These are phyloP conservation scores for Tolypocladium inflatum DNA, from an alignment of 2,329 filamentous ascomycete genomes.

Conservation along the genomic window DNA sequence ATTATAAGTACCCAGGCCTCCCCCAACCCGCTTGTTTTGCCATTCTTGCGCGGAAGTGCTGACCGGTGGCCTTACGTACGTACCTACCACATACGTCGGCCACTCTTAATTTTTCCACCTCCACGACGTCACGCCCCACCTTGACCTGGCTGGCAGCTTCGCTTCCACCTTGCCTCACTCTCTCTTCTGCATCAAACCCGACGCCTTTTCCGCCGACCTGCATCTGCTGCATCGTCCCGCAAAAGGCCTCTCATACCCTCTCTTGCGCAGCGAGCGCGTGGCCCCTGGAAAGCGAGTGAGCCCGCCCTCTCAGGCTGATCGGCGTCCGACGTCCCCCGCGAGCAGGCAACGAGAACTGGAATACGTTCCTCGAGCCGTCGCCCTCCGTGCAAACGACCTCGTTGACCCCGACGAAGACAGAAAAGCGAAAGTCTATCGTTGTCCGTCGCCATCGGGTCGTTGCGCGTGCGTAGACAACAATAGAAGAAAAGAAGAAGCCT, in stretches of 20 bases:
- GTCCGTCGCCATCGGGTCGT: conserved; percentile 21
- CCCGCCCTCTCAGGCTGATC: conserved; percentile 6
- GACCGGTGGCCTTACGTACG: conserved; percentile 46
- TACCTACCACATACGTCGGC: conserved; percentile 38
- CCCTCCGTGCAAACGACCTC: conserved; percentile 23
- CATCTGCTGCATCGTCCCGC: conserved; percentile 5
- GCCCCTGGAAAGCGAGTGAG: conserved; percentile 7
- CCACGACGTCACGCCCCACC: conserved; percentile 23
- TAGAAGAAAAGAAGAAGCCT: conserved; percentile 11
- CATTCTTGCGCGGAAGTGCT: conserved; percentile 44
- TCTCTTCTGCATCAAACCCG: conserved; percentile 11
- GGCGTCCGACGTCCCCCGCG: conserved; percentile 17
- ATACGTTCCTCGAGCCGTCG: conserved; percentile 29
- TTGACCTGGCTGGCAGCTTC: conserved; percentile 12
- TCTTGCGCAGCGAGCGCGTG: conserved; percentile 5
- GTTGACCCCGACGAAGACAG: conserved; percentile 24
- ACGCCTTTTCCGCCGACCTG: conserved; percentile 8
- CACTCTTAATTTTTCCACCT: conserved; percentile 24
- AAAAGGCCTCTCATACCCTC: conserved; percentile 6
- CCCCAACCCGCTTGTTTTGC: conserved; percentile 41
- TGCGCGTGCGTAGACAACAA: conserved; percentile 28
- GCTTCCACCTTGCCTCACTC: conserved; percentile 9
- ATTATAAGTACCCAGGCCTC: conserved; percentile 48
- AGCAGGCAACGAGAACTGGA: conserved; percentile 29
- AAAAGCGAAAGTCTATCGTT: conserved; percentile 22